phyloP scores from a whole-genome alignment of 208 protist species.

The Acanthamoeba culbertsoni region DNA sequence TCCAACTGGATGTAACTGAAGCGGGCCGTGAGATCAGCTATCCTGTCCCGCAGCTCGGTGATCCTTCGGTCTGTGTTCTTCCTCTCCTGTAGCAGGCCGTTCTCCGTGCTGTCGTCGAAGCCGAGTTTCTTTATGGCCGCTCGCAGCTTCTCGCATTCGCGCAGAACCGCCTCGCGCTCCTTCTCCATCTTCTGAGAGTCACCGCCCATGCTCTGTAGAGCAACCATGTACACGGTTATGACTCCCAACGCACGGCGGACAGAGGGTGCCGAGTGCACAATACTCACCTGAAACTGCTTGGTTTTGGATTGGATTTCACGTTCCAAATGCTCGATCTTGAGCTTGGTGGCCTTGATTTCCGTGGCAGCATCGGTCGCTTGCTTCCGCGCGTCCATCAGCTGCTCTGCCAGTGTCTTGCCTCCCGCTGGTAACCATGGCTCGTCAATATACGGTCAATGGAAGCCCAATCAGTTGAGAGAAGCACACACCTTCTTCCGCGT shows the following conservation, averaged over 20 bases:
- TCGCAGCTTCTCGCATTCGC: slow-evolving; percentile 72
- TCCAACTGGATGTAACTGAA: slow-evolving; percentile 79
- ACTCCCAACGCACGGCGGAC: background rate
- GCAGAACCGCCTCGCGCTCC: background rate
- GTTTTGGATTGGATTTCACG: slow-evolving; percentile 57
- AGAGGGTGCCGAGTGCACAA: background rate
- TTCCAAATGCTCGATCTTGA: slow-evolving; percentile 68
- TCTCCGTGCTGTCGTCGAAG: background rate
- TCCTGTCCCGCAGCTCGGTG: background rate
- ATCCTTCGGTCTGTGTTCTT: slow-evolving; percentile 62
- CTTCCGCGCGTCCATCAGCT: slow-evolving; percentile 75
- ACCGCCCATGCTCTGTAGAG: background rate
- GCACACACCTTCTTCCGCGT: slow-evolving; percentile 63
- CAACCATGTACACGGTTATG: background rate
- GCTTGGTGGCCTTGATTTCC: slow-evolving; percentile 59
- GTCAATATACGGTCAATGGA: background rate
- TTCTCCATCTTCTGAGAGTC: slow-evolving; percentile 36
- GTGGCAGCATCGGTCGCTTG: background rate
- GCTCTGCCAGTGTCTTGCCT: slow-evolving; percentile 71
- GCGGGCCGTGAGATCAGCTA: background rate
- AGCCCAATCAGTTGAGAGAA: accelerated
- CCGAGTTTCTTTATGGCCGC: slow-evolving; percentile 41
- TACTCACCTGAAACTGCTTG: background rate
- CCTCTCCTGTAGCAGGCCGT: slow-evolving; percentile 61
- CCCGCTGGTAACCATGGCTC: background rate